Evolutionary conservation across 1,284 basidiomycete species (phyloP), one percentile per base, ranked within the genome.

Genomic region (Boletus holoroseus): DNA sequence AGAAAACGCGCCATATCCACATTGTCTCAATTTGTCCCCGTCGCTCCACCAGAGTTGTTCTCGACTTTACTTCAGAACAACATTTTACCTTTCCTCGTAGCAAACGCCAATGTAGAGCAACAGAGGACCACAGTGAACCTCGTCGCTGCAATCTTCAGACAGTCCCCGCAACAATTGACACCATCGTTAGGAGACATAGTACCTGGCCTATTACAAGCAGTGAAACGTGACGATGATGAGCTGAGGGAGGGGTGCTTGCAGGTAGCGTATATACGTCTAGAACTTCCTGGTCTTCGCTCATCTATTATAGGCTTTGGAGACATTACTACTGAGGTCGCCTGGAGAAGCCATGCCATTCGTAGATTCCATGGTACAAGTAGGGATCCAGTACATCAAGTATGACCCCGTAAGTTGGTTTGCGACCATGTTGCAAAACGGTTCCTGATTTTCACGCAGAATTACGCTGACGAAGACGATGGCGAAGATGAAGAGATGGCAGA

Each of bases 1-100:
- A 83, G 92, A 47, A 96, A 96, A 71, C 86, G 92, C 49, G 85
- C 90, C 2, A 94, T 97, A 50, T 78, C 85, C 22, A 91, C 92
- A 0, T 72, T 98, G 38, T 85, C 88, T 0, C 86, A 88, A 61
- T 88, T 88, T 66, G 75, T 90, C 31, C 88, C 88, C 7, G 79
- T 81, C 38, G 80, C 85, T 5, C 76, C 76, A 34, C 71, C 79
- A 5, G 72, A 75, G 6, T 67, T 82, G 7, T 85, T 86, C 62
- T 62, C 70, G 3, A 68, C 75, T 24, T 70, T 91, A 34, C 68
- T 91, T 27, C 71, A 74, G 39, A 68, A 69, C 0, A 75, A 77
- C 35, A 76, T 91, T 3, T 67, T 83, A n/a, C 84, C 88, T 4
- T 78, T 76, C 53, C 75, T 91, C 6, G 67, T 70, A 7, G 60